These are phyloP conservation scores for Senna siamea DNA, from an alignment of 306 rosid species.

Conservation along the genomic window DNA sequence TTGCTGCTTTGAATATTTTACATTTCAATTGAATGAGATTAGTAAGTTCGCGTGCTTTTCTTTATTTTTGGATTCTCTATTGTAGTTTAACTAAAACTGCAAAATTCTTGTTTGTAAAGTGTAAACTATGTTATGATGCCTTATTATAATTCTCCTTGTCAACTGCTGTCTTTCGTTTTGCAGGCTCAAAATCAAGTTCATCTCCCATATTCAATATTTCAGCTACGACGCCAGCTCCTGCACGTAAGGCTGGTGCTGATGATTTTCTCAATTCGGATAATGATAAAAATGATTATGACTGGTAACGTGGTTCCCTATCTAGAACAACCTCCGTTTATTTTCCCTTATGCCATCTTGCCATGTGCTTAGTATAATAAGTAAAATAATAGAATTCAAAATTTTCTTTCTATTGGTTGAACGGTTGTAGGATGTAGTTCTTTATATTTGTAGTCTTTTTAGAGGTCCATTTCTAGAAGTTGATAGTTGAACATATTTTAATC, in stretches of 20 bases:
- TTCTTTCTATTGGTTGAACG: slow-evolving; percentile 3
- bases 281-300: slow-evolving; percentile 88
- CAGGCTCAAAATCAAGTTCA: slow-evolving; percentile 63
- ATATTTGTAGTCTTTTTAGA: background rate
- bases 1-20: slow-evolving; percentile 25
- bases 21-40: slow-evolving; percentile 19
- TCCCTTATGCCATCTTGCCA: background rate
- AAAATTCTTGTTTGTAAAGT: slow-evolving; percentile 18
- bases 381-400: slow-evolving; percentile 1
- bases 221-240: slow-evolving; percentile 61
- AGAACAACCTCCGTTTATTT: background rate
- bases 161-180: too few species aligned
- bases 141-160: background rate
- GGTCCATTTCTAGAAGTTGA: background rate
- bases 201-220: slow-evolving; percentile 68
- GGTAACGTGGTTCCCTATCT: slow-evolving; percentile 52
- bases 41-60: background rate
- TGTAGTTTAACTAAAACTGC: slow-evolving; percentile 21
- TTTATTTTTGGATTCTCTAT: too few species aligned
- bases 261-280: slow-evolving; percentile 81
- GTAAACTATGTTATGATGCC: slow-evolving; percentile 13
- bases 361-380: slow-evolving; percentile 17
- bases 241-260: slow-evolving; percentile 66
- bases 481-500: slow-evolving; percentile 17
- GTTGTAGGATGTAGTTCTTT: slow-evolving; percentile 11